Conservation (phyloP, 768 basidiomycete genomes). For the Kondoa subrosea region DNA sequence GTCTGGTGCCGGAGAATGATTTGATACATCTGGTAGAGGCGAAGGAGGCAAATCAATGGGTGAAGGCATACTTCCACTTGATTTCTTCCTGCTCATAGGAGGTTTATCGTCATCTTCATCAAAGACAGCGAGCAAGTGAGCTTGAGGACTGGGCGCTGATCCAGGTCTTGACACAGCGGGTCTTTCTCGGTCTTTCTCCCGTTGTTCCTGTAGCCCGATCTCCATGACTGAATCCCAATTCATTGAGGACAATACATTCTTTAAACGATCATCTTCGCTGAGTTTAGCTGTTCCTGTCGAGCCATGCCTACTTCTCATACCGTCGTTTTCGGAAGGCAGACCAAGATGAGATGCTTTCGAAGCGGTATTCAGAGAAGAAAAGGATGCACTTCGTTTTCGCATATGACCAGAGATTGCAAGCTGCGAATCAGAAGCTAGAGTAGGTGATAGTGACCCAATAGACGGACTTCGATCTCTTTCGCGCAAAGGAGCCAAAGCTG, state of each 20-base stretch:
- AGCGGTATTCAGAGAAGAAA: neutral
- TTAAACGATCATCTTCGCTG: neutral
- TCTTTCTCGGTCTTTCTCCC: neutral
- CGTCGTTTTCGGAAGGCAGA: no score
- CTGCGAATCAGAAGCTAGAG: slow-evolving; percentile 1
- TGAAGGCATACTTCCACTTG: neutral
- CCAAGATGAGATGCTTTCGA: slow-evolving; percentile 1
- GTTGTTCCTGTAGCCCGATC: neutral
- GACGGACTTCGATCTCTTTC: neutral
- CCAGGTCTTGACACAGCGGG: neutral
- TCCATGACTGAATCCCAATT: slow-evolving; percentile 1
- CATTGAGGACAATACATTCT: neutral
- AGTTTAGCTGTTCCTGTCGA: neutral
- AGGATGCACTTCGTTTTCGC: neutral
- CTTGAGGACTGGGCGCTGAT: neutral
- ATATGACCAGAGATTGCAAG: no score
- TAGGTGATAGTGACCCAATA: neutral
- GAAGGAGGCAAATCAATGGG: neutral
- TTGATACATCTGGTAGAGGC: no score
- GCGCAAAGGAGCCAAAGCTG: neutral
- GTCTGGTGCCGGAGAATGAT: neutral
- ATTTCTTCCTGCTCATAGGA: neutral
- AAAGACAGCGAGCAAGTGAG: neutral
- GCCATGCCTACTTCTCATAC: no score
- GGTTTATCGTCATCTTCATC: neutral